Conservation (phyloP, 2,329 filamentous ascomycete species). For the Allantophomopsis lycopodina region DNA sequence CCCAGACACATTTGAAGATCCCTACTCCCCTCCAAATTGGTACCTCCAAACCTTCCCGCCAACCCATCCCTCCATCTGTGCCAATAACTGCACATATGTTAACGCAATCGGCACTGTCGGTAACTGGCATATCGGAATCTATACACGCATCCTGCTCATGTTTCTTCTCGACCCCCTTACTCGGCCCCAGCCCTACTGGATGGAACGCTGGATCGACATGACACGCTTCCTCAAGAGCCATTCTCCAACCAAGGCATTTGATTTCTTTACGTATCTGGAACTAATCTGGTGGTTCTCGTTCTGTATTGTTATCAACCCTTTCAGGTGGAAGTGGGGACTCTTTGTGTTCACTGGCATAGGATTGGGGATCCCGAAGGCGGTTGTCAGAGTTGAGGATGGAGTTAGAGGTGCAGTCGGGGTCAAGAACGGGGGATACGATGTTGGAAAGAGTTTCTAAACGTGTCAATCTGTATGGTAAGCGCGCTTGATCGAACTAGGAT, state of each 20-base stretch:
- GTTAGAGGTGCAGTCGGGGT: conserved; percentile 38
- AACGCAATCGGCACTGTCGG: conserved; percentile 71
- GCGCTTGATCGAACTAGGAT: no score
- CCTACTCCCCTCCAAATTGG: conserved; percentile 73
- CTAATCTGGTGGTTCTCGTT: conserved; percentile 78
- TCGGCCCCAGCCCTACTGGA: conserved; percentile 57
- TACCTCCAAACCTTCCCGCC: conserved; percentile 81
- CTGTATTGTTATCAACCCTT: conserved; percentile 66
- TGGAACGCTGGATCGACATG: conserved; percentile 80
- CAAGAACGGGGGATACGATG: conserved; percentile 14
- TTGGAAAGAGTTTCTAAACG: conserved; percentile 11
- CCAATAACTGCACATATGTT: conserved; percentile 75
- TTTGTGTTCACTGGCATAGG: conserved; percentile 75
- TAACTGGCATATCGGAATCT: conserved; percentile 84
- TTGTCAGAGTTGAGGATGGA: conserved; percentile 53
- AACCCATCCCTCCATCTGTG: conserved; percentile 55
- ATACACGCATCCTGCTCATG: conserved; percentile 76
- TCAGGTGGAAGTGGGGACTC: conserved; percentile 79
- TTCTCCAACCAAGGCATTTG: conserved; percentile 64
- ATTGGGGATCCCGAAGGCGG: conserved; percentile 44
- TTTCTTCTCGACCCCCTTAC: conserved; percentile 70
- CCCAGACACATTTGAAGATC: conserved; percentile 54
- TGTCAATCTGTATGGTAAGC: no score
- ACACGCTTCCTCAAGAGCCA: conserved; percentile 56
- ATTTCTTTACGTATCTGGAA: conserved; percentile 83